A percentile compares a stretch with the other conserved stretches of the same genome.
Evolutionary conservation across 2,329 filamentous ascomycete species (phyloP).

Genomic region (Pestalotiopsis sp.): DNA sequence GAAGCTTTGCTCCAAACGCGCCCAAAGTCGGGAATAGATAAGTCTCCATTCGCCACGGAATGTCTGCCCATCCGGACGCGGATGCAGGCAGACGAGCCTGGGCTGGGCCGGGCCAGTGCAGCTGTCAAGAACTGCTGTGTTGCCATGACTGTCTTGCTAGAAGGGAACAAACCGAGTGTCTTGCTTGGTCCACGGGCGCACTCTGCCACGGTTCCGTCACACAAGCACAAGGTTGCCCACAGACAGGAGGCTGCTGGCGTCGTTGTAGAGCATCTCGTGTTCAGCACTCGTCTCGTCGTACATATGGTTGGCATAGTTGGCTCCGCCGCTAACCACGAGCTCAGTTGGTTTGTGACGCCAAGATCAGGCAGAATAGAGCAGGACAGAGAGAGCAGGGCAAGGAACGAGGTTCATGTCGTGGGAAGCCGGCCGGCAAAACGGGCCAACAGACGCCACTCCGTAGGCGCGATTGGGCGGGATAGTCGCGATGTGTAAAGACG

Average conservation of each 20-base stretch:
- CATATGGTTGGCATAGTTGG: not conserved
- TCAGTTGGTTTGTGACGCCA: not conserved
- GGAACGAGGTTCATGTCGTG: not conserved
- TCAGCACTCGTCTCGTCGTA: not conserved
- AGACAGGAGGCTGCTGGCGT: not conserved
- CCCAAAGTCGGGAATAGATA: not conserved
- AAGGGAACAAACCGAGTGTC: not conserved
- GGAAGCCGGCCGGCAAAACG: not conserved
- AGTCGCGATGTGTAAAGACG: not conserved
- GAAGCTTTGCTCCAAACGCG: not conserved
- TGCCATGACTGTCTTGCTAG: not conserved
- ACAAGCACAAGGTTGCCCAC: constrained; percentile 11
- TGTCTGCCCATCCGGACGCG: not conserved
- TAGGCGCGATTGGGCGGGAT: constrained; percentile 5
- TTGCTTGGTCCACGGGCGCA: not conserved
- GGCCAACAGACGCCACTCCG: not conserved
- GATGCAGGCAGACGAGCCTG: not conserved
- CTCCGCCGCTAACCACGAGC: not conserved
- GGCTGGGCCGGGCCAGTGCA: not conserved
- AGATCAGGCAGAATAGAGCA: not conserved
- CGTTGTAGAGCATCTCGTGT: constrained; percentile 8
- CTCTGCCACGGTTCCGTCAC: not conserved
- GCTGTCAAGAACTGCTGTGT: not conserved
- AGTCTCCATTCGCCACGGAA: not conserved
- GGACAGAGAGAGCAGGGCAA: not conserved